These are phyloP conservation scores for Nothopassalora personata DNA, from an alignment of 2,329 filamentous ascomycete species.

Conservation along the genomic window DNA sequence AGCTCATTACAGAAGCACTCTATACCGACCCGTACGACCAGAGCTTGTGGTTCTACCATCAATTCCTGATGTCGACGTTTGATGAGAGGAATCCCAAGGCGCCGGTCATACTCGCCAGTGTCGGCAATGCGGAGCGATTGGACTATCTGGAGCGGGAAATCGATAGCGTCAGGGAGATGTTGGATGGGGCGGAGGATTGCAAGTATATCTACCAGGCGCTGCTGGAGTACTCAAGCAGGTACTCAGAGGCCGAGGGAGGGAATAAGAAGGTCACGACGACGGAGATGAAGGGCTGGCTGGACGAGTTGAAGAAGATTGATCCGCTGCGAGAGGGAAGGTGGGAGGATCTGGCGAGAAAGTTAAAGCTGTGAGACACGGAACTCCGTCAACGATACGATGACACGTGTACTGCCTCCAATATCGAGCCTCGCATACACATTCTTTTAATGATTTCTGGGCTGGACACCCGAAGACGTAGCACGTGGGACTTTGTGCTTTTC, in stretches of 20 bases:
- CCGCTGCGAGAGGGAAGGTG: conserved; percentile 69
- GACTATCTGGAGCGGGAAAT: conserved; percentile 66
- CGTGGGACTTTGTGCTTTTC: not conserved
- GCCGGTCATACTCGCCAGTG: conserved; percentile 54
- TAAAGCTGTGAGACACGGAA: conserved; percentile 34
- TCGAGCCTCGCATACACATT: too few relatives aligned
- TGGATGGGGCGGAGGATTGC: conserved; percentile 60
- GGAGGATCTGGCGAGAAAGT: conserved; percentile 58
- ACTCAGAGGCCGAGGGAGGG: conserved; percentile 44
- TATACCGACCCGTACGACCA: conserved; percentile 91
- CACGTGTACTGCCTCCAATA: too few relatives aligned
- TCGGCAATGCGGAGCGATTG: conserved; percentile 58
- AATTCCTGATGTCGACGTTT: conserved; percentile 68
- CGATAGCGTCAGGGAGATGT: conserved; percentile 64
- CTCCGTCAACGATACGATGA: not conserved
- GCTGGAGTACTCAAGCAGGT: conserved; percentile 66
- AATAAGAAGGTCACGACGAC: conserved; percentile 38
- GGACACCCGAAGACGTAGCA: not conserved
- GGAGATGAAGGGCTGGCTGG: conserved; percentile 52
- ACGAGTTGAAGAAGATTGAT: conserved; percentile 63
- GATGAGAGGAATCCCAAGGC: conserved; percentile 49
- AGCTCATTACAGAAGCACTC: conserved; percentile 68
- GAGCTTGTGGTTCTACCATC: conserved; percentile 95
- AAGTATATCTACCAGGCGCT: conserved; percentile 90
- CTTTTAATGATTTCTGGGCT: not conserved